Evolutionary conservation across 225 moss, liverwort and hornwort species (phyloP).

Genomic region (Takakia lepidozioides): DNA sequence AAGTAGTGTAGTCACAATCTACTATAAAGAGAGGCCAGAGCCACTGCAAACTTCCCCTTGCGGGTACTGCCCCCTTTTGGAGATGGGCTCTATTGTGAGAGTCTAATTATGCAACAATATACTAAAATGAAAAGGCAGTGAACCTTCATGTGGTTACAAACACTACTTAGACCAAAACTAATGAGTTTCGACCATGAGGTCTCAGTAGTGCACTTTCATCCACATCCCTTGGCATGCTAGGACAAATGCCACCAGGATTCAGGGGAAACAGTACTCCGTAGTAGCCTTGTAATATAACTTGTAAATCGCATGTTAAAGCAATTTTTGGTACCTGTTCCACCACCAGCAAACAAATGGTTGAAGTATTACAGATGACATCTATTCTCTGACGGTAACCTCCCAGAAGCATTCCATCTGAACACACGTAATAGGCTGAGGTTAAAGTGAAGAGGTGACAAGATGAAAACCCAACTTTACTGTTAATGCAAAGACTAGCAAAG

Average conservation of each 20-base stretch:
- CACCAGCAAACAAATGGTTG: not conserved
- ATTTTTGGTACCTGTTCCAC: slow-evolving; percentile 63
- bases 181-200: slow-evolving; percentile 48
- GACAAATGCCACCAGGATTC: slow-evolving; percentile 80
- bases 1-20: too few relatives aligned
- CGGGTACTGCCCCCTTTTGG: too few relatives aligned
- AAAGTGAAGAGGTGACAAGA: slow-evolving; percentile 1
- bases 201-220: slow-evolving; percentile 27
- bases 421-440: too few relatives aligned
- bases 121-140: too few relatives aligned
- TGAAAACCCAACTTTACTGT: not conserved
- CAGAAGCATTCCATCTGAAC: not conserved
- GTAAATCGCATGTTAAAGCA: slow-evolving; percentile 70
- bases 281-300: slow-evolving; percentile 83
- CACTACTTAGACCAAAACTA: too few relatives aligned
- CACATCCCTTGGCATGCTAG: slow-evolving; percentile 59
- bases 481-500: not conserved
- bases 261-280: slow-evolving; percentile 87
- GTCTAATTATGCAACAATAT: too few relatives aligned
- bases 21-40: too few relatives aligned
- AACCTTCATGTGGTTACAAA: too few relatives aligned
- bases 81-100: too few relatives aligned
- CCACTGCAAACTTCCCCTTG: too few relatives aligned
- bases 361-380: too few relatives aligned
- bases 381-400: too few relatives aligned